Percentiles rank a stretch among this genome's conserved stretches.
These are phyloP conservation scores for Pisolithus microcarpus DNA, from an alignment of 768 basidiomycete genomes.

Conservation along the genomic window DNA sequence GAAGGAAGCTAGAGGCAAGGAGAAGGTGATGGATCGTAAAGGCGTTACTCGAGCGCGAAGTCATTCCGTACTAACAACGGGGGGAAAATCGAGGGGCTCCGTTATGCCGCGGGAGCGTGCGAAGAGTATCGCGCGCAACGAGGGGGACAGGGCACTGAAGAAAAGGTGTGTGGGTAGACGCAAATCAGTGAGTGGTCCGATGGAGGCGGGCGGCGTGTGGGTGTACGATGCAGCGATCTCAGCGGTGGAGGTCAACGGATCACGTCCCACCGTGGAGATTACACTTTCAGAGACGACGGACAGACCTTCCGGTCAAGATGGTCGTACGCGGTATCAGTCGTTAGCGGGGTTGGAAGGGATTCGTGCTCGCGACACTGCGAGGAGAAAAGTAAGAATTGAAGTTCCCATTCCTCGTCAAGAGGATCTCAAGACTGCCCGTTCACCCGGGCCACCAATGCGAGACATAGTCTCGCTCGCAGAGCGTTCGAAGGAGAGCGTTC, in stretches of 20 bases:
- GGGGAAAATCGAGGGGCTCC: constrained; percentile 10
- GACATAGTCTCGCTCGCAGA: background rate
- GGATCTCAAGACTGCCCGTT: background rate
- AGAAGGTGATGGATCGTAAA: constrained; percentile 9
- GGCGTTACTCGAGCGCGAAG: constrained; percentile 27
- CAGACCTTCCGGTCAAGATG: background rate
- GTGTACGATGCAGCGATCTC: constrained; percentile 47
- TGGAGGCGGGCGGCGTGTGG: constrained; percentile 32
- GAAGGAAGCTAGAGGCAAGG: constrained; percentile 11
- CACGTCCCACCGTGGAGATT: constrained; percentile 16
- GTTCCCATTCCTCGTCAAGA: constrained; percentile 10
- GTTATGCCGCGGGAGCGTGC: background rate
- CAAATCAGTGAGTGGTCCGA: constrained; percentile 34
- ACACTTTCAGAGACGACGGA: constrained; percentile 10
- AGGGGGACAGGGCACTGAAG: constrained; percentile 36
- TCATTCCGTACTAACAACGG: constrained; percentile 23
- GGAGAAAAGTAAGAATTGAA: constrained; percentile 14
- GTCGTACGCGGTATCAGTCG: constrained; percentile 21
- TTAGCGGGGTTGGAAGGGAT: constrained; percentile 15
- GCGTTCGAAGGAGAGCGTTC: background rate
- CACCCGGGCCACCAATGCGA: background rate
- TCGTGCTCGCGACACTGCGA: constrained; percentile 3
- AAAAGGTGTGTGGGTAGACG: constrained; percentile 50
- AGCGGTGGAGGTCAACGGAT: constrained; percentile 28
- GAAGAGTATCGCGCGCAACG: constrained; percentile 3